A percentile compares a stretch with the other conserved stretches of the same genome.
These are phyloP conservation scores for Mycena vulgaris DNA, from an alignment of 768 basidiomycete species.

Conservation along the genomic window DNA sequence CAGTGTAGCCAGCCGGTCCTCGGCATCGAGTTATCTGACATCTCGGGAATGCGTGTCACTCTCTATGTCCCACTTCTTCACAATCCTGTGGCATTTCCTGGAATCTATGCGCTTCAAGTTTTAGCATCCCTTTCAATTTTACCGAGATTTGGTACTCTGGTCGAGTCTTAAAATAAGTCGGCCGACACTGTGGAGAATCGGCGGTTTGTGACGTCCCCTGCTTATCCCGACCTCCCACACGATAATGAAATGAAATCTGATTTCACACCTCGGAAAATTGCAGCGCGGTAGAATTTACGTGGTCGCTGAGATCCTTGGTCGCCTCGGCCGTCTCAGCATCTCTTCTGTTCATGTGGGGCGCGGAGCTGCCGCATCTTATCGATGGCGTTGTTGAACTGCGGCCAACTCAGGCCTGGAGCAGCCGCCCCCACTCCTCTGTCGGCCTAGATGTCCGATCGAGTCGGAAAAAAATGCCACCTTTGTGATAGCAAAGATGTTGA, in stretches of 20 bases:
- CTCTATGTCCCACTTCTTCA: not conserved
- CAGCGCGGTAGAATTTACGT: not conserved
- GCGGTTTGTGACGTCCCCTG: not conserved
- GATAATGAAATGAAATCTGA: slow-evolving; percentile 9
- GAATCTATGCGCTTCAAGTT: not conserved
- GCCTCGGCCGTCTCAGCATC: not conserved
- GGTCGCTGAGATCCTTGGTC: not conserved
- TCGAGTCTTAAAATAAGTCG: not conserved
- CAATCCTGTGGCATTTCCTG: not conserved
- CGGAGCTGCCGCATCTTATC: slow-evolving; percentile 3
- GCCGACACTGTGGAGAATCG: not conserved
- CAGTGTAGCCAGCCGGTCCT: not conserved
- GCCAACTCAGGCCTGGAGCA: not conserved
- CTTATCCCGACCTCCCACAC: not conserved
- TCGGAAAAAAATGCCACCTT: no score
- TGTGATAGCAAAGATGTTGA: slow-evolving; percentile 7
- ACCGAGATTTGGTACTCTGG: not conserved
- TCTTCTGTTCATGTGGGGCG: slow-evolving; percentile 5
- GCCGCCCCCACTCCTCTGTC: not conserved
- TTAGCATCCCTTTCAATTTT: no score
- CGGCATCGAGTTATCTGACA: not conserved
- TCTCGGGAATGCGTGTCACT: not conserved
- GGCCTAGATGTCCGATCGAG: not conserved
- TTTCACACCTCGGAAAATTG: slow-evolving; percentile 1
- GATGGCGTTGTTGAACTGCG: not conserved